These are phyloP conservation scores for Fusarium metavorans DNA, from an alignment of 2,329 filamentous ascomycete genomes.

Conservation along the genomic window DNA sequence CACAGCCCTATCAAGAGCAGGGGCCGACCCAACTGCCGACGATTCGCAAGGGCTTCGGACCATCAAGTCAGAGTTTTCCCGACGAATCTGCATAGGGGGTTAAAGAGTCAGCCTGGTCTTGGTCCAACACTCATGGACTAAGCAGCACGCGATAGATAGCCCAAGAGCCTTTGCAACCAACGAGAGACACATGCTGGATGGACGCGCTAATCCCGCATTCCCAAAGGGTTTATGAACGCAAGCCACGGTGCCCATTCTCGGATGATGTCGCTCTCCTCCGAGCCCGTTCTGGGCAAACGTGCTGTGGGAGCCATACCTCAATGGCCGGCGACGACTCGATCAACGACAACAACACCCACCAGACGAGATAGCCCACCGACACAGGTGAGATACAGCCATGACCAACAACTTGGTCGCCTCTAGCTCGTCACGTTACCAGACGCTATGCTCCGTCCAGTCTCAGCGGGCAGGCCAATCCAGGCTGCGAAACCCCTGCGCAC, in stretches of 20 bases:
- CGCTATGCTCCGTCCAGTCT: slow-evolving; percentile 45
- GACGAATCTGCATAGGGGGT: slow-evolving; percentile 12
- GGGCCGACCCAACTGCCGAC: slow-evolving; percentile 1
- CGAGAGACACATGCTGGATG: slow-evolving; percentile 34
- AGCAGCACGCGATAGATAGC: slow-evolving; percentile 22
- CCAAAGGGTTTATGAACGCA: slow-evolving; percentile 35
- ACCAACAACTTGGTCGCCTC: slow-evolving; percentile 29
- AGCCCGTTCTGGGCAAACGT: slow-evolving; percentile 36
- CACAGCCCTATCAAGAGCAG: slow-evolving; percentile 35
- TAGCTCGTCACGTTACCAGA: slow-evolving; percentile 50
- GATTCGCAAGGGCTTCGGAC: slow-evolving; percentile 21
- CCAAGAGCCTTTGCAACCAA: slow-evolving; percentile 32
- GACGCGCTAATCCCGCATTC: slow-evolving; percentile 49
- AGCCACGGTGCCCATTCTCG: slow-evolving; percentile 41
- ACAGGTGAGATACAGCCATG: slow-evolving; percentile 21
- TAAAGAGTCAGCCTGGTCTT: slow-evolving; percentile 7
- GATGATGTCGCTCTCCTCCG: slow-evolving; percentile 33
- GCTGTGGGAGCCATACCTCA: slow-evolving; percentile 30
- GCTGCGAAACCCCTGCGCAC: slow-evolving; percentile 47
- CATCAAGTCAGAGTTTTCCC: slow-evolving; percentile 15
- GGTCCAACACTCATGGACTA: slow-evolving; percentile 3
- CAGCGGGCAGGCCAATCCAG: slow-evolving; percentile 48
- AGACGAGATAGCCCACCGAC: slow-evolving; percentile 1
- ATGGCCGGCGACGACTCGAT: slow-evolving; percentile 26
- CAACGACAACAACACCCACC: slow-evolving; percentile 6